Conservation (phyloP, 2,329 filamentous ascomycete genomes). For the Ceratocystis cacaofunesta region DNA sequence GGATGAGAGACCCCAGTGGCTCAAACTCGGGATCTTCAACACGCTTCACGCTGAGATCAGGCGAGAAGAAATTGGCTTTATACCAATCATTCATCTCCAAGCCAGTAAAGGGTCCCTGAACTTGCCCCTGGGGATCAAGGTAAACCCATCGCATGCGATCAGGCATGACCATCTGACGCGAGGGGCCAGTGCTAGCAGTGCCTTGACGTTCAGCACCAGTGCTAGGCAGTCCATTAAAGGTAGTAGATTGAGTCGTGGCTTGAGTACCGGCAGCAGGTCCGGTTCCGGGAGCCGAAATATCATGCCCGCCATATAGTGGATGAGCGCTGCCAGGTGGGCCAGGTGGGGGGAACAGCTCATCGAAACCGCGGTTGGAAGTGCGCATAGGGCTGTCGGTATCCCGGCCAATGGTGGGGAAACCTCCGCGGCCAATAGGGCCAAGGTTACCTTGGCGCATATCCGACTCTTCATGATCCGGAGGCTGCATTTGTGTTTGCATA, state of each 20-base stretch:
- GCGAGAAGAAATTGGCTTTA: conserved; percentile 93
- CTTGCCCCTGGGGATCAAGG: conserved; percentile 79
- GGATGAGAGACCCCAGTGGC: conserved; percentile 82
- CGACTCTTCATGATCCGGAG: conserved; percentile 52
- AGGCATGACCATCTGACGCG: conserved; percentile 95
- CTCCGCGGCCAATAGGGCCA: conserved; percentile 50
- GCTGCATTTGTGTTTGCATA: conserved; percentile 84
- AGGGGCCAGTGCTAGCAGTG: conserved; percentile 40
- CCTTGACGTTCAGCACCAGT: conserved; percentile 29
- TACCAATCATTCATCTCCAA: conserved; percentile 99
- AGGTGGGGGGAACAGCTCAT: conserved; percentile 35
- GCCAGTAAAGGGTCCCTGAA: conserved; percentile 89
- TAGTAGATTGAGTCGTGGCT: neutral
- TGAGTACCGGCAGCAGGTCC: conserved; percentile 1
- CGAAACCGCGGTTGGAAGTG: conserved; percentile 38
- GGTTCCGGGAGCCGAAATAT: conserved; percentile 20
- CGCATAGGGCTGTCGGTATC: conserved; percentile 48
- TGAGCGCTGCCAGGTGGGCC: conserved; percentile 21
- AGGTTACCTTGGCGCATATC: conserved; percentile 51
- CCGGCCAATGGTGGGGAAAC: conserved; percentile 38
- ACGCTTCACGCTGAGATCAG: conserved; percentile 88
- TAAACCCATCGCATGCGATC: conserved; percentile 99
- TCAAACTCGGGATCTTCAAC: conserved; percentile 89
- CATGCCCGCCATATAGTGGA: conserved; percentile 21
- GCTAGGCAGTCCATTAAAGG: conserved; percentile 6